These are phyloP conservation scores for Fremontodendron californicum DNA, from an alignment of 345 rosid species.

Conservation along the genomic window DNA sequence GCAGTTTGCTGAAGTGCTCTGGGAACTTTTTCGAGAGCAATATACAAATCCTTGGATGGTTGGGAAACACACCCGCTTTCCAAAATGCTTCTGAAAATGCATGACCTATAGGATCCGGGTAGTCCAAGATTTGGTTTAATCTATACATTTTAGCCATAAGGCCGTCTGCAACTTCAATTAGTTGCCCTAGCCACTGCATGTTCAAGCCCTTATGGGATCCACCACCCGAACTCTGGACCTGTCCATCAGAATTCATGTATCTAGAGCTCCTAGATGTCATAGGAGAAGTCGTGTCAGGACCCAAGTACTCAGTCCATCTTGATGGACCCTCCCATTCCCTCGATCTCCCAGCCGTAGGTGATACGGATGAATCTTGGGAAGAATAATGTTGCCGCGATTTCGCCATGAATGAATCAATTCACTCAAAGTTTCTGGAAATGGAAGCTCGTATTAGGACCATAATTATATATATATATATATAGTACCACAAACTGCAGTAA, in stretches of 20 bases:
- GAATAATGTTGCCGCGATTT: constrained; percentile 58
- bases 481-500: neutral
- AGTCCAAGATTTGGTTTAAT: constrained; percentile 86
- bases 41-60: constrained; percentile 75
- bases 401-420: constrained; percentile 47
- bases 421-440: constrained; percentile 16
- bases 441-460: neutral
- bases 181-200: constrained; percentile 88
- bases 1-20: constrained; percentile 88
- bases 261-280: constrained; percentile 51
- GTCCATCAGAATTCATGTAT: constrained; percentile 57
- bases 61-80: constrained; percentile 92
- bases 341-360: constrained; percentile 60
- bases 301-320: constrained; percentile 93
- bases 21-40: constrained; percentile 94
- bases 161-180: constrained; percentile 90
- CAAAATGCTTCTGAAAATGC: constrained; percentile 80
- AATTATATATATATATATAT: neutral
- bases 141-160: constrained; percentile 98
- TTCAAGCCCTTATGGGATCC: constrained; percentile 82
- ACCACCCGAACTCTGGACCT: constrained; percentile 53
- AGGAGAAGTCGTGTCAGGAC: constrained; percentile 64
- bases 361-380: constrained; percentile 44
- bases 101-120: constrained; percentile 76
- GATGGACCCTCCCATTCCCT: constrained; percentile 94